Base-by-base conservation (phyloP, 768 basidiomycete genomes). In the Termitomyces eurrhizus region DNA sequence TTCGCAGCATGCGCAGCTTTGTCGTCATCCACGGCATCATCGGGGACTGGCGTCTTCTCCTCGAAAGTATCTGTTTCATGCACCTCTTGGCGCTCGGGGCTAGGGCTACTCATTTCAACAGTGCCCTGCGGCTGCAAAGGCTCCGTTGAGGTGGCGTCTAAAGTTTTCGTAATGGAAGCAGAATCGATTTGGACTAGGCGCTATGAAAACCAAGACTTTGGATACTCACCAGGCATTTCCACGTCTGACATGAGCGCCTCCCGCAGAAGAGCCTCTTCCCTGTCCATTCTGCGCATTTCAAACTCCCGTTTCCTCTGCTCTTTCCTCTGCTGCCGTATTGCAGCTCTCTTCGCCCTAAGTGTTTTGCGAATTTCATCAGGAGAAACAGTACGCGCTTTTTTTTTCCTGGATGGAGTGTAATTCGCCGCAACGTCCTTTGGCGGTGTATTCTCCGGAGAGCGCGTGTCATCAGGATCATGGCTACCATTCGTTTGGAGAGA, bases 351-450 rank as follows among this genome's bases (percentile, higher is more conserved):
- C 12, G 73, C 69, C 36, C 74, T 73, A 4, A 78, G 58, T 35
- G 73, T 35, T 45, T 45, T 61, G 26, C 74, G n/a, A 73, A 78
- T 64, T 73, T 76, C 21, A 70, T 66, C 46, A 73, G 82, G 83
- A 26, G 86, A 80, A 2, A 73, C 66, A 0, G 78, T 85, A 56
- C 87, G 78, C 32, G 76, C 75, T 14, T 85, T 80, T 67, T 88
- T 88, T 14, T 57, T 57, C 57, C 69, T 71, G n/a, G 66, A 69
- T 18, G 74, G 62, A 29, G 69, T 55, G 59, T 75, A 78, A 50
- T 65, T 71, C 37, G 65, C 70, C 2, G 70, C 41, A n/a, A 8
- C 70, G 50, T 73, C 73, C 60, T 72, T 72, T 41, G 72, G 65
- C 13, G 56, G 24, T 13, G 75, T 73, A 45, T 77, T 76, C 36